These are phyloP conservation scores for Yamadazyma takamatsuzukensis DNA, from an alignment of 805 yeast species.

Conservation along the genomic window DNA sequence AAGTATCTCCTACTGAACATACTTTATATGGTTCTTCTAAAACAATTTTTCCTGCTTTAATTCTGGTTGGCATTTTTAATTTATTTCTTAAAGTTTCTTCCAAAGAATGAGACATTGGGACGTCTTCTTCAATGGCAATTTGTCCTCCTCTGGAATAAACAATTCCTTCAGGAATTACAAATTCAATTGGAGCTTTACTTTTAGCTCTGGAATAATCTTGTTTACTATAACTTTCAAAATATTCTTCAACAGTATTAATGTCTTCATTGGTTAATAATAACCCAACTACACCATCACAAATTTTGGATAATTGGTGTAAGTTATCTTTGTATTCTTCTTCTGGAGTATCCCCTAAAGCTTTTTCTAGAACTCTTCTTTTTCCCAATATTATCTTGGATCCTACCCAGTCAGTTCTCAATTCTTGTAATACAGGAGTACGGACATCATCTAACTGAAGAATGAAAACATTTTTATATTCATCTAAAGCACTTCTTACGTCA, in stretches of 20 bases:
- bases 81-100: slow-evolving; percentile 90
- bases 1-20: slow-evolving; percentile 70
- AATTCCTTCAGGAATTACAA: slow-evolving; percentile 84
- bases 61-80: slow-evolving; percentile 86
- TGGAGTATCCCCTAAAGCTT: slow-evolving; percentile 83
- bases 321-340: slow-evolving; percentile 91
- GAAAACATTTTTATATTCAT: slow-evolving; percentile 76
- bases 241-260: slow-evolving; percentile 85
- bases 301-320: slow-evolving; percentile 62
- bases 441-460: slow-evolving; percentile 85
- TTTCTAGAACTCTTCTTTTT: slow-evolving; percentile 86
- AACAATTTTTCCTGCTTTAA: slow-evolving; percentile 82
- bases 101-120: slow-evolving; percentile 93
- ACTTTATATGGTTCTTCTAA: slow-evolving; percentile 75
- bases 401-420: slow-evolving; percentile 86
- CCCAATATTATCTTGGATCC: slow-evolving; percentile 90
- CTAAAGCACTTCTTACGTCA: slow-evolving; percentile 80
- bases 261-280: slow-evolving; percentile 84
- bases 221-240: slow-evolving; percentile 73
- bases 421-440: slow-evolving; percentile 93
- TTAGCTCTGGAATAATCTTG: slow-evolving; percentile 91
- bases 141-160: slow-evolving; percentile 96
- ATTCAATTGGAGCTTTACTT: slow-evolving; percentile 74
- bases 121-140: slow-evolving; percentile 84
- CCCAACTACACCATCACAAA: slow-evolving; percentile 78